Conservation (phyloP, 345 rosid genomes). For the Linum trigynum region DNA sequence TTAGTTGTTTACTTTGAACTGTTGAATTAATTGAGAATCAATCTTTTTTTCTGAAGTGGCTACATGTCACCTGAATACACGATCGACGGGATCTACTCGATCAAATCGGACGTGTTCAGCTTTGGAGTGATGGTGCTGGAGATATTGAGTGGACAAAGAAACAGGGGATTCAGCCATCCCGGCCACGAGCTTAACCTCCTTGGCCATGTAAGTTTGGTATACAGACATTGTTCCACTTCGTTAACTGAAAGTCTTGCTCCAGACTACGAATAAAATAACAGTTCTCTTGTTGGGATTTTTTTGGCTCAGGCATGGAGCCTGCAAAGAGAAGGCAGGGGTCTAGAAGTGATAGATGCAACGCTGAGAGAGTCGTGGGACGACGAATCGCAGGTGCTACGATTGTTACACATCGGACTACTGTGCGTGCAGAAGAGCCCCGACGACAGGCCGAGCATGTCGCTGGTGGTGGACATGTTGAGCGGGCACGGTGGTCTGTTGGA, state of each 20-base stretch:
- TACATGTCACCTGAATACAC: background rate
- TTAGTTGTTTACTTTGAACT: background rate
- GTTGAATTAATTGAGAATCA: background rate
- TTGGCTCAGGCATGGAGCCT: background rate
- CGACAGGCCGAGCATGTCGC: background rate
- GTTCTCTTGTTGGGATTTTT: background rate
- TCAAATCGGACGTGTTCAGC: conserved; percentile 1
- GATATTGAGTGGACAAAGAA: background rate
- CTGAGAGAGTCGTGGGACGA: background rate
- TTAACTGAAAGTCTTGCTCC: too few species aligned
- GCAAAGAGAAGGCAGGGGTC: background rate
- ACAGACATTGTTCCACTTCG: too few species aligned
- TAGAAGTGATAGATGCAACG: background rate
- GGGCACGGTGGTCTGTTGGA: background rate
- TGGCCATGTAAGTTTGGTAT: background rate
- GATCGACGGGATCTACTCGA: background rate
- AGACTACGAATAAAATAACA: too few species aligned
- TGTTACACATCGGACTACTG: background rate
- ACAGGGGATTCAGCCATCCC: background rate
- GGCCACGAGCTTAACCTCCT: conserved; percentile 1
- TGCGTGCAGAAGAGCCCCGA: background rate
- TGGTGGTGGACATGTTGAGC: background rate
- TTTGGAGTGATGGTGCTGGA: conserved; percentile 1
- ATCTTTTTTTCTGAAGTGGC: background rate
- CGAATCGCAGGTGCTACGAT: background rate